These are phyloP conservation scores for Neonectria sp. DNA, from an alignment of 2,329 filamentous ascomycete genomes.

Conservation along the genomic window DNA sequence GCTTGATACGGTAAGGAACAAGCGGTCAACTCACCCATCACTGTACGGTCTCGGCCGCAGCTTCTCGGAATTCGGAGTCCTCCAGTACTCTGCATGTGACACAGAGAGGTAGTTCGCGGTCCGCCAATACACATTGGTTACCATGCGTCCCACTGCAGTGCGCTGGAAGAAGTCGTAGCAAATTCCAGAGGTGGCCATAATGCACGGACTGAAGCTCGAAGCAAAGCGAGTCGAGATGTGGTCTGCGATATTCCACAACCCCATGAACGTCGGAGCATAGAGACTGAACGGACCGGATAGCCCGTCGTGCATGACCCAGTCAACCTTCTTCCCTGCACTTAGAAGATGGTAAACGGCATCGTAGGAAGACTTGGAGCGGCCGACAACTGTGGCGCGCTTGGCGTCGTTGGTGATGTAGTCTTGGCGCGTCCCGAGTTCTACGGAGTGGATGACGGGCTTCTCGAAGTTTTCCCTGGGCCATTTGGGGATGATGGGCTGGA, in stretches of 20 bases:
- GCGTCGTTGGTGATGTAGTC: too few species aligned
- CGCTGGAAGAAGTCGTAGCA: constrained; percentile 47
- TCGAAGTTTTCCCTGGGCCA: constrained; percentile 41
- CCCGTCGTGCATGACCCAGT: constrained; percentile 14
- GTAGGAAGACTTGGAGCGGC: constrained; percentile 10
- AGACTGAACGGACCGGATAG: constrained; percentile 1
- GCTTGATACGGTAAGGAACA: too few species aligned
- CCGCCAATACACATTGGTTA: constrained; percentile 39
- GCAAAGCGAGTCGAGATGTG: constrained; percentile 45
- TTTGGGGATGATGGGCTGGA: constrained; percentile 43
- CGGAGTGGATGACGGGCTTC: constrained; percentile 48
- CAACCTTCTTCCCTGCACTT: constrained; percentile 10
- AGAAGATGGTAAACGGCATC: constrained; percentile 11
- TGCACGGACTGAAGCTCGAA: constrained; percentile 46
- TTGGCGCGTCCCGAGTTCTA: background rate
- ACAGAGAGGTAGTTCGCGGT: constrained; percentile 32
- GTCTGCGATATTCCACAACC: constrained; percentile 48
- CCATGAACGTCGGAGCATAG: constrained; percentile 41
- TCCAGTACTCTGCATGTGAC: constrained; percentile 47
- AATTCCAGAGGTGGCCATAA: constrained; percentile 48
- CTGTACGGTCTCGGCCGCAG: constrained; percentile 38
- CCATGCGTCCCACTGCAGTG: constrained; percentile 36
- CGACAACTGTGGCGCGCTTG: background rate
- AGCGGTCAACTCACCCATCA: constrained; percentile 27
- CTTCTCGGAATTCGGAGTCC: constrained; percentile 37